Conservation (phyloP, 1,284 basidiomycete species). For the Trichosporon sp. region DNA sequence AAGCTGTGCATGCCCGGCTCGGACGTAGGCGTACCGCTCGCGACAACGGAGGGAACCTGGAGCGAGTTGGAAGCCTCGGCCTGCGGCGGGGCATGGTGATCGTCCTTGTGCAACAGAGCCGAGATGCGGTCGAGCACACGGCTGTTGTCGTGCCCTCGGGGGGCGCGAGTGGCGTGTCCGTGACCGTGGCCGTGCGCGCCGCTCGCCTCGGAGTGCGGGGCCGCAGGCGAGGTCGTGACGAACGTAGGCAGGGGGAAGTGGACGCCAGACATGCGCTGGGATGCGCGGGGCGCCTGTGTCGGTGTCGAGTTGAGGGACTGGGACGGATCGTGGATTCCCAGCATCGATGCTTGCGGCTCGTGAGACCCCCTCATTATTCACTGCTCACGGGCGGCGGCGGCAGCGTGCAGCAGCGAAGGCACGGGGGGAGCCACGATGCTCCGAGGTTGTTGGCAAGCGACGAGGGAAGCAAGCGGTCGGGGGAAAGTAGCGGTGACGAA, state of each 20-base stretch:
- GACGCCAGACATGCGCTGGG: neutral
- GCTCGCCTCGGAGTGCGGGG: neutral
- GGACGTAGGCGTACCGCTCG: neutral
- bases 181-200: neutral
- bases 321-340: neutral
- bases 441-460: neutral
- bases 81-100: neutral
- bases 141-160: constrained; percentile 7
- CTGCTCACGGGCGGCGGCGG: constrained; percentile 5
- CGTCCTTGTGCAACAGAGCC: constrained; percentile 1
- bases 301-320: neutral
- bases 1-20: constrained; percentile 18
- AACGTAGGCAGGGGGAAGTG: constrained; percentile 3
- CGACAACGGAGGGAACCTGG: neutral
- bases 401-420: neutral
- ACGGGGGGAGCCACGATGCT: neutral
- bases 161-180: neutral
- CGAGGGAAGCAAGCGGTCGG: neutral
- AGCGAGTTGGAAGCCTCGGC: neutral
- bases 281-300: neutral
- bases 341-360: constrained; percentile 1
- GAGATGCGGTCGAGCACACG: constrained; percentile 9
- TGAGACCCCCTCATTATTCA: constrained; percentile 15
- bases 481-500: neutral
- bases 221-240: neutral